Base-by-base conservation (phyloP, 2,329 filamentous ascomycete genomes). In the Verticillium klebahnii region DNA sequence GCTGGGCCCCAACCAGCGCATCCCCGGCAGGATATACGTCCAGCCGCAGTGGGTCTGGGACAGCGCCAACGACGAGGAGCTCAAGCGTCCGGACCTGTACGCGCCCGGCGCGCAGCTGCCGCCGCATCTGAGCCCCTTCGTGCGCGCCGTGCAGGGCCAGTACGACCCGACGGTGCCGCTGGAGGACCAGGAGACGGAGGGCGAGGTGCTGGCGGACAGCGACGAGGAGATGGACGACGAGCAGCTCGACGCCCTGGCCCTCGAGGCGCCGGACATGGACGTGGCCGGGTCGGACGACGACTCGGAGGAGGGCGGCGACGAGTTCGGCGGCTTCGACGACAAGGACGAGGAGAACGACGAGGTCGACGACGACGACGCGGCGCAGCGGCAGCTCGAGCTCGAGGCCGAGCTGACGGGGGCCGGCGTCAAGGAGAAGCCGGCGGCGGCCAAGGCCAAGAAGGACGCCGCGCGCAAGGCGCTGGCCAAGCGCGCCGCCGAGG, bases 1-100 rank as follows among this genome's bases (percentile, higher is more conserved):
- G 73, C 77, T 87, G 61, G 80, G 74, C 31, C 75, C 75, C 63
- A 90, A 91, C 70, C 87, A 87, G 66, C 87, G 93, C 64, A 89
- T 98, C 64, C 93, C 94, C n/a, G 94, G 94, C 39, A 85, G 95
- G 67, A 92, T 88, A 66, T 99, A 99, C 69, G 80, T 99, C 61
- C 95, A 99, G 79, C 95, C 95, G 23, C 95, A 99, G 74, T 99
- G 96, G 94, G 88, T 99, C 4, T 99, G 95, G 95, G 95, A 99
- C 72, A 94, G 91, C 70, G 80, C 97, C 74, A 99, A 99, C 74
- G 91, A 95, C 56, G 92, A 92, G 65, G 92, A 94, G 75, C 80
- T 99, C 61, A 88, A 97, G 74, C 85, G 90, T 67, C 87, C 93
- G 36, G 92, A 97, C 72, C 78, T 93, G 39, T 99, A 99, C 71